These are phyloP conservation scores for Aspergillus sp. DNA, from an alignment of 2,329 filamentous ascomycete species.

Conservation along the genomic window DNA sequence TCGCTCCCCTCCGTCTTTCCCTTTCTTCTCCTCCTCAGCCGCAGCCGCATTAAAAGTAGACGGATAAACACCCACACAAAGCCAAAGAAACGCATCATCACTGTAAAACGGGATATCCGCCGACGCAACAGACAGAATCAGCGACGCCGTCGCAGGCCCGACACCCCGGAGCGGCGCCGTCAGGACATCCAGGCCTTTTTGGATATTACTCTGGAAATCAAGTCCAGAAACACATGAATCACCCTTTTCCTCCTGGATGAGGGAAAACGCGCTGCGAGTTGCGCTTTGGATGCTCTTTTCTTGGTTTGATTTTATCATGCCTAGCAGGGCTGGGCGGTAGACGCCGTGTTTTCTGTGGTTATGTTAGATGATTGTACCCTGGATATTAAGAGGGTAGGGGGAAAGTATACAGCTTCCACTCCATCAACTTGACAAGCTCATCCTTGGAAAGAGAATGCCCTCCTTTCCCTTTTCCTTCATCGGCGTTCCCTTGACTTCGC, in stretches of 20 bases:
- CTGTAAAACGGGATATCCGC: slow-evolving; percentile 42
- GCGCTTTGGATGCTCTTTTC: slow-evolving; percentile 26
- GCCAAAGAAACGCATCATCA: slow-evolving; percentile 44
- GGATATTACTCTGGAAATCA: slow-evolving; percentile 21
- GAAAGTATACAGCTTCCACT: slow-evolving; percentile 45
- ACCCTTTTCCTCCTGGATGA: too few relatives aligned
- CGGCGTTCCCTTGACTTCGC: background rate
- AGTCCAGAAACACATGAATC: background rate
- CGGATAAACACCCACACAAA: slow-evolving; percentile 24
- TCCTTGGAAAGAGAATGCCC: slow-evolving; percentile 31
- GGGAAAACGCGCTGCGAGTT: slow-evolving; percentile 27
- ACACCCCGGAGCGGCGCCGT: slow-evolving; percentile 40
- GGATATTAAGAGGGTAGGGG: slow-evolving; percentile 16
- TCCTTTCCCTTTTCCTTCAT: slow-evolving; percentile 10
- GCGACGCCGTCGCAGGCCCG: slow-evolving; percentile 43
- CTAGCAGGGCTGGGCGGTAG: slow-evolving; percentile 39
- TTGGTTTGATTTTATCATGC: slow-evolving; percentile 40
- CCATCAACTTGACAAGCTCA: slow-evolving; percentile 39
- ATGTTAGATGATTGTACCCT: background rate
- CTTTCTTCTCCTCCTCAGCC: background rate
- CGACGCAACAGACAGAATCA: slow-evolving; percentile 39
- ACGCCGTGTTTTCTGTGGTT: slow-evolving; percentile 39
- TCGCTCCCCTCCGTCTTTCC: background rate
- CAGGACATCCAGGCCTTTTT: slow-evolving; percentile 32
- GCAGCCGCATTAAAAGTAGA: background rate